Conservation (phyloP, 805 yeast genomes). For the Nakazawaea anatomiae region DNA sequence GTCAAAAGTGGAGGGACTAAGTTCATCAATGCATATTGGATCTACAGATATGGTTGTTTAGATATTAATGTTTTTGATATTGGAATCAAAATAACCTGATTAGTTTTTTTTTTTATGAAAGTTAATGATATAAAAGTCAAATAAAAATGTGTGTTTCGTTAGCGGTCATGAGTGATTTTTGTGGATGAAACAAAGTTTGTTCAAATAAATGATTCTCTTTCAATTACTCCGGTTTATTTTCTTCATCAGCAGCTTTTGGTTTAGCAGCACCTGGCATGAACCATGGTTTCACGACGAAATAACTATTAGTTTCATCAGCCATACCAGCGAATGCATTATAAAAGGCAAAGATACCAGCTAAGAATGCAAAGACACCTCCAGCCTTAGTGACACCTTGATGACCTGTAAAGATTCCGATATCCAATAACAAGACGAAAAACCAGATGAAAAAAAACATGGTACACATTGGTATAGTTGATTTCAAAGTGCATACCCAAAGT, state of each 20-base stretch:
- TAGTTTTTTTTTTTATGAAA: too few species aligned
- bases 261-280: constrained; percentile 44
- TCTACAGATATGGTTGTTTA: too few species aligned
- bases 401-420: constrained; percentile 36
- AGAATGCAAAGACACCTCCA: constrained; percentile 42
- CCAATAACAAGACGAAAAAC: constrained; percentile 38
- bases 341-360: constrained; percentile 37
- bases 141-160: too few species aligned
- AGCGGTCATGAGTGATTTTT: too few species aligned
- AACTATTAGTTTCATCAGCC: constrained; percentile 50
- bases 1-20: too few species aligned
- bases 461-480: constrained; percentile 38
- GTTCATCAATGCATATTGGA: too few species aligned
- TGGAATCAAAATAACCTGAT: too few species aligned
- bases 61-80: too few species aligned
- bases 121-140: too few species aligned
- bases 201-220: too few species aligned
- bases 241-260: constrained; percentile 24
- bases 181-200: too few species aligned
- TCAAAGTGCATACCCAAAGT: constrained; percentile 40
- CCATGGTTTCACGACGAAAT: constrained; percentile 43
- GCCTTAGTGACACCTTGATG: constrained; percentile 29
- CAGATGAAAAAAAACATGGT: constrained; percentile 35
- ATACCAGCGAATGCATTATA: constrained; percentile 43
- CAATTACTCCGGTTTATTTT: neutral